Evolutionary conservation across 2,329 filamentous ascomycete species (phyloP), one percentile per base, ranked within the genome.

Genomic region (Botryosphaeria agaves): DNA sequence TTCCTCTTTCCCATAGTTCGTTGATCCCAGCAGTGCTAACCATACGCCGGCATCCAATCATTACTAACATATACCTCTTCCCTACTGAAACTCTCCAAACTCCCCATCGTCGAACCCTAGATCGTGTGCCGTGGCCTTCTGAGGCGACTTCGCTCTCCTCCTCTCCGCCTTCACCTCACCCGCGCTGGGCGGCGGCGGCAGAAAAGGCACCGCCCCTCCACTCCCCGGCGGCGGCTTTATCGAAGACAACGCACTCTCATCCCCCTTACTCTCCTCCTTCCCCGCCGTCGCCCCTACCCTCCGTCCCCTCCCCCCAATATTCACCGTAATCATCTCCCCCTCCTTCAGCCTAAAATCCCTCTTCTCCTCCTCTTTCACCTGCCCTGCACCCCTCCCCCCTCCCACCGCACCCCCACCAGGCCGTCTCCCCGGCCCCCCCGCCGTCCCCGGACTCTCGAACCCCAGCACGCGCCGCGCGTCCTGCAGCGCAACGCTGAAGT

Each of bases 81-180:
- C 23, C 42, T 44, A 67, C 44, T 68, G 63, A 56, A 91, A 91
- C 54, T 91, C 82, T 14, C 81, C 82, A 66, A 84, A 85, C 46
- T 87, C 77, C 2, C 82, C 83, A 48, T 92, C 80, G 45, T 91
- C 82, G 43, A 89, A 89, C 0, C 81, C 81, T 39, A 87, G 45
- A 34, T 83, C 74, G 45, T 74, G 50, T 11, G 60, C 58, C 24
- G 53, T 7, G 5, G n/a, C 42, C 18, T 48, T 60, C 4, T 65
- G 57, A 8, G 68, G 64, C 43, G 56, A 57, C 44, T 59, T 63
- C 49, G 60, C 51, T 43, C 55, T 51, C 43, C 66, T 61, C 53
- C 71, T 66, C 51, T 72, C 64, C 31, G 68, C 61, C 54, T 69
- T 72, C n/a, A 69, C 62, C 34, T 69, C 68, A 38, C 62, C 60